Evolutionary conservation across 2,329 filamentous ascomycete species (phyloP), one percentile per base, ranked within the genome.

Genomic region (Fusarium scirpi): DNA sequence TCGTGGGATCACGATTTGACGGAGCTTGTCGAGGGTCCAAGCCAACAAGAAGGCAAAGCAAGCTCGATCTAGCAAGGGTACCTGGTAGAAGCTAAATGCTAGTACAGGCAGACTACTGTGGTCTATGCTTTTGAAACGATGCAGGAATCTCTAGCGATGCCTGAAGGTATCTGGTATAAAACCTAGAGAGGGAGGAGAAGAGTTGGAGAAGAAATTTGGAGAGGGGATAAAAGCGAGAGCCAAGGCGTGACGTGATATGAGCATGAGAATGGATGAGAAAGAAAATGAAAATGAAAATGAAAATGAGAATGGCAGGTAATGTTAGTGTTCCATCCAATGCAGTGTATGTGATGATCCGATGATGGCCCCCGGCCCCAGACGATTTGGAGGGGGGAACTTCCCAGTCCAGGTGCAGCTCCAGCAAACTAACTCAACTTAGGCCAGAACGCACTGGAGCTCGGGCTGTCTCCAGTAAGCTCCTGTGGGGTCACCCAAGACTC

Each of bases 281-380:
- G 34, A 38, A 6, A n/a, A 38, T 10, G 18, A 38, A 18, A 32
- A 48, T 8, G n/a, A 52, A n/a, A 49, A 49, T 8, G n/a, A 52
- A n/a, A 49, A 49, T 24, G 47, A 34, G 48, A 52, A 52, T 27
- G 24, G 48, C 48, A 27, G 48, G 48, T 20, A 30, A 51, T 34
- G 30, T 34, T 51, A 51, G 30, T 51, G 32, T 52, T 52, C 49
- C 49, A 40, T 43, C 57, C 59, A 61, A 44, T 38, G 34, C 34
- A 38, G 34, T 52, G 24, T 66, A 73, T 65, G 65, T 68, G 70
- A 74, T 71, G 73, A 76, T 74, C 62, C 65, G 68, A 72, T 70
- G 60, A 62, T 66, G 55, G 38, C 24, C 55, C 63, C 63, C 30
- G 15, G 62, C 55, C 63, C 63, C 30, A 11, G 62, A 61, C 65